Evolutionary conservation across 2,329 filamentous ascomycete genomes (phyloP).

Genomic region (Penicillium decumbens): DNA sequence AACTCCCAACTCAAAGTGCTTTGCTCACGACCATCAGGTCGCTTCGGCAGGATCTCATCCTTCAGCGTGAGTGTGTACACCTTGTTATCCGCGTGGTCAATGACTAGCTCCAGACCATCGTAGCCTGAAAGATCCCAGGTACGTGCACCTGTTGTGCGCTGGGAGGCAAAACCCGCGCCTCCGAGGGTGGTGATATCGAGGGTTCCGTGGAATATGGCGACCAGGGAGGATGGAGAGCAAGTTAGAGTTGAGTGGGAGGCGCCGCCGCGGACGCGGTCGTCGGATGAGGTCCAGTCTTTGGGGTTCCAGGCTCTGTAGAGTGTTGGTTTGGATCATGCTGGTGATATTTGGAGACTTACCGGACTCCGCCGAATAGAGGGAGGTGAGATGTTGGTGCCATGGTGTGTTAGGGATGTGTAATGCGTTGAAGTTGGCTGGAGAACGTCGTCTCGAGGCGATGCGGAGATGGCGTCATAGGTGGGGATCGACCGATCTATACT

Average conservation of each 20-base stretch:
- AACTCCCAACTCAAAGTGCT: constrained; percentile 70
- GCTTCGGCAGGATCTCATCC: constrained; percentile 57
- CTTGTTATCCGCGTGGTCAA: constrained; percentile 55
- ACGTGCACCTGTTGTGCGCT: constrained; percentile 59
- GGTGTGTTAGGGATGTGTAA: not conserved
- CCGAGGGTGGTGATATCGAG: constrained; percentile 71
- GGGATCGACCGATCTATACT: constrained; percentile 1
- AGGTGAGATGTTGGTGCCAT: constrained; percentile 15
- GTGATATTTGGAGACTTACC: constrained; percentile 9
- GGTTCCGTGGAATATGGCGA: constrained; percentile 59
- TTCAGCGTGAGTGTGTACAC: constrained; percentile 72
- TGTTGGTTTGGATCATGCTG: not conserved
- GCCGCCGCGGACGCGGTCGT: constrained; percentile 74
- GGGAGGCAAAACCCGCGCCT: constrained; percentile 76
- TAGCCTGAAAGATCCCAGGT: constrained; percentile 62
- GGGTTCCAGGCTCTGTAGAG: constrained; percentile 14
- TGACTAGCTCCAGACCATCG: constrained; percentile 56
- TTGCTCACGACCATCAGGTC: constrained; percentile 62
- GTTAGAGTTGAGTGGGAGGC: constrained; percentile 55
- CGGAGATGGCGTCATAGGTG: constrained; percentile 11
- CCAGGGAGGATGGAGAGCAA: constrained; percentile 29
- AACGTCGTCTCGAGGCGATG: constrained; percentile 2
- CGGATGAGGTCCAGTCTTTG: constrained; percentile 61
- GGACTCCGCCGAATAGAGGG: constrained; percentile 16
- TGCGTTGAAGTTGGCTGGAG: not conserved